Evolutionary conservation across 345 rosid species (phyloP).

Genomic region (Balakata baccata): DNA sequence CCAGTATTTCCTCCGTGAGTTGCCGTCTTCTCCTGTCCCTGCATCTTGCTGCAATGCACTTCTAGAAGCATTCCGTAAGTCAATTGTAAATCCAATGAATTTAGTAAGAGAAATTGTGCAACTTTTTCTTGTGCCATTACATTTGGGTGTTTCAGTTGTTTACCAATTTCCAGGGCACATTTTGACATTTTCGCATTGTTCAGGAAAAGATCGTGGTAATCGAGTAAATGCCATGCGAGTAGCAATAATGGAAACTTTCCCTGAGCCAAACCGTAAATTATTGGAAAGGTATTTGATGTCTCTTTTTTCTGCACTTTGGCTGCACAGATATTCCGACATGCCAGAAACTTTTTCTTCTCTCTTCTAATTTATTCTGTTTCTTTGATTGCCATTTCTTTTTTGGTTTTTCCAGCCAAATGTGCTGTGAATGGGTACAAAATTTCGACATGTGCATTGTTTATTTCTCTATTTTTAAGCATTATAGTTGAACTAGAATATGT

Average conservation of each 20-base stretch:
- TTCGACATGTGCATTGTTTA: not conserved
- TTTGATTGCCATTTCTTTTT: not conserved
- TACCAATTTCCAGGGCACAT: not conserved
- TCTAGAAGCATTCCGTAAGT: conserved; percentile 93
- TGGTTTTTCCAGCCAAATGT: not conserved
- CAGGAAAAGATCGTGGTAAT: conserved; percentile 67
- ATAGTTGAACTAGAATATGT: too few species aligned
- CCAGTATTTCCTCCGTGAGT: conserved; percentile 89
- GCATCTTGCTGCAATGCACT: conserved; percentile 97
- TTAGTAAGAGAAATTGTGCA: not conserved
- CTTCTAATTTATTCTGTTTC: not conserved
- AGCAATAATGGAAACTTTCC: conserved; percentile 92
- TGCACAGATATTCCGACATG: not conserved
- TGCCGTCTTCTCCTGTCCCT: conserved; percentile 98
- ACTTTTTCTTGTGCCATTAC: not conserved
- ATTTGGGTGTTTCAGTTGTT: conserved; percentile 5
- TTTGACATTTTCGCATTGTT: conserved; percentile 17
- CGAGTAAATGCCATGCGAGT: conserved; percentile 76
- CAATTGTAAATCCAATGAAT: not conserved
- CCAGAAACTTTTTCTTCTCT: not conserved
- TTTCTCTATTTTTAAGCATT: not conserved
- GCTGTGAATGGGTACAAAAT: not conserved
- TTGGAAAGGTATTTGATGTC: conserved; percentile 66
- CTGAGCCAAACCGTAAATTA: conserved; percentile 95
- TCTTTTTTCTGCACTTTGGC: conserved; percentile 1